Conservation (phyloP, 148 eudicot species). For the Fagopyrum esculentum region DNA sequence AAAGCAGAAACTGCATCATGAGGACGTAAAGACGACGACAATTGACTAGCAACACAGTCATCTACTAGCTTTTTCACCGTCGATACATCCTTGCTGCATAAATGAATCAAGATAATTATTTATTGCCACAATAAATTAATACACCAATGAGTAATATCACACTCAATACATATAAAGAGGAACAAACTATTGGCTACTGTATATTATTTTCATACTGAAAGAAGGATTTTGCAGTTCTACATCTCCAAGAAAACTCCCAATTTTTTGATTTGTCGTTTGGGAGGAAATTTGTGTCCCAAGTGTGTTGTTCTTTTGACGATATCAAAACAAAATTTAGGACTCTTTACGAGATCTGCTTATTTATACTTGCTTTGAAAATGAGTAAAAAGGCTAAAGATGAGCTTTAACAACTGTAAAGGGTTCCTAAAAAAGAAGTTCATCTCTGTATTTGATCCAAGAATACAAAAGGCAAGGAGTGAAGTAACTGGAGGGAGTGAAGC, state of each 20-base stretch:
- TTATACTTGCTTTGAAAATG: no score
- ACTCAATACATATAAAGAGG: neutral
- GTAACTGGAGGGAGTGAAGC: no score
- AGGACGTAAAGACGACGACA: slow-evolving; percentile 77
- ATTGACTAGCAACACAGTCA: slow-evolving; percentile 52
- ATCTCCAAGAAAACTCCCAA: neutral
- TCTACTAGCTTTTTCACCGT: slow-evolving; percentile 75
- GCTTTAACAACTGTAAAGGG: no score
- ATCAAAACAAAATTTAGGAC: no score
- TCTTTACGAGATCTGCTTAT: no score
- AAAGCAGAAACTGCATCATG: slow-evolving; percentile 98
- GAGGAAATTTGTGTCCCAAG: no score
- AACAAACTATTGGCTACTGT: neutral
- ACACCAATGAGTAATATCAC: neutral
- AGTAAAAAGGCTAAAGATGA: no score
- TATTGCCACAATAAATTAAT: neutral
- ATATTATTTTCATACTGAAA: neutral
- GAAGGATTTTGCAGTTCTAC: neutral
- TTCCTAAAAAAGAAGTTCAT: no score
- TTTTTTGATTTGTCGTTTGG: no score
- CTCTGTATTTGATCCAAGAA: no score
- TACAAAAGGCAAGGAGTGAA: no score
- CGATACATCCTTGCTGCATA: slow-evolving; percentile 76
- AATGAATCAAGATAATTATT: neutral
- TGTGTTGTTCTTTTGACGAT: no score